A percentile compares a stretch with the other conserved stretches of the same genome.
These are phyloP conservation scores for Herpetomonas tarakana DNA, from an alignment of 208 protist species.

Conservation along the genomic window DNA sequence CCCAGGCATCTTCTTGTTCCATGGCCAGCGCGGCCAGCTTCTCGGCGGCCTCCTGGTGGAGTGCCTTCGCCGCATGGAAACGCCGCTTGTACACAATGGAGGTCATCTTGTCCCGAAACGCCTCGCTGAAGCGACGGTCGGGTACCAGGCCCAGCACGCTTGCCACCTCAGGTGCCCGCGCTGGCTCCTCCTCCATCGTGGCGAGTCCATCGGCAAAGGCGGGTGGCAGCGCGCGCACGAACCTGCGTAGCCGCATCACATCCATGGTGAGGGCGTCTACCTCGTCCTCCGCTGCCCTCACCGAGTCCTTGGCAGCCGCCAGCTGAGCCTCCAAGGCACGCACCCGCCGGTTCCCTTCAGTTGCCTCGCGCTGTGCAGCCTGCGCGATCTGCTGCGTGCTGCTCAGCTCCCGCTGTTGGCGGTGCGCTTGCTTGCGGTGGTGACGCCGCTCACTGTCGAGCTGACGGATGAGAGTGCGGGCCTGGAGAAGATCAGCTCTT, in stretches of 20 bases:
- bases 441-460: slow-evolving; percentile 61
- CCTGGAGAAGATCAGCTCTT: slow-evolving; percentile 28
- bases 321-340: slow-evolving; percentile 17
- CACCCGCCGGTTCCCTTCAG: slow-evolving; percentile 24
- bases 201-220: slow-evolving; percentile 14
- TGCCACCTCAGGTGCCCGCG: not conserved
- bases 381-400: slow-evolving; percentile 11
- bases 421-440: slow-evolving; percentile 14
- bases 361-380: slow-evolving; percentile 20
- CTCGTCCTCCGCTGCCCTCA: slow-evolving; percentile 17
- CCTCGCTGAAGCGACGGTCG: slow-evolving; percentile 71
- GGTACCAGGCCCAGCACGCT: slow-evolving; percentile 32
- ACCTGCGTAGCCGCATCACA: slow-evolving; percentile 43
- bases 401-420: slow-evolving; percentile 27
- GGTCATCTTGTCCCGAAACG: slow-evolving; percentile 75
- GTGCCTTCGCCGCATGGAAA: slow-evolving; percentile 8
- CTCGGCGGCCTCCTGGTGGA: slow-evolving; percentile 33
- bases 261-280: slow-evolving; percentile 30
- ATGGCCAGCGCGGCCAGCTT: slow-evolving; percentile 36
- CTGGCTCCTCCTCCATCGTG: not conserved
- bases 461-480: slow-evolving; percentile 37
- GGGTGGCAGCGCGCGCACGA: slow-evolving; percentile 35
- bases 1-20: slow-evolving; percentile 31
- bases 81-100: slow-evolving; percentile 35
- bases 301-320: slow-evolving; percentile 12